Base-by-base conservation (phyloP, 169 alveolate species). In the Babesia caballi region DNA sequence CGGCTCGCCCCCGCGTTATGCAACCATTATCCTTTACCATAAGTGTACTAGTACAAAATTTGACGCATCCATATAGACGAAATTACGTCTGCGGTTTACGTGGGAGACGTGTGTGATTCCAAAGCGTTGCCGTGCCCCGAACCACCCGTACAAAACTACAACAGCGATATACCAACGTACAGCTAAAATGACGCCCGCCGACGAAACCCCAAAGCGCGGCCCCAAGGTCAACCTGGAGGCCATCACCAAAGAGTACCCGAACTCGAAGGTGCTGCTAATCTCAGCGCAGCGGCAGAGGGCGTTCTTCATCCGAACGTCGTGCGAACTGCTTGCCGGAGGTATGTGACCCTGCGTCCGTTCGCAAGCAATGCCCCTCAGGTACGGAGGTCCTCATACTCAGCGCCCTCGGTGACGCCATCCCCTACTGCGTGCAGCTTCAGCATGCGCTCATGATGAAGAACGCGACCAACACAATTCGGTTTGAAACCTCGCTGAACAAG, bases 351-450 rank as follows among this genome's bases (percentile, higher is more conserved):
- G 38, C 21, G 2, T 35, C 19, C 4, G 1, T 2, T 17, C 1
- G 56, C 38, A 1, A 25, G 5, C 35, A 42, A 1, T 8, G 8
- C 4, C 15, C 60, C 28, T 0, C 23, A 67, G 78, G 93, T 4
- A 90, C 94, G n/a, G 89, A 87, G 46, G 85, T 77, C 23, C 76
- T 90, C 36, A 82, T 90, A 19, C 84, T 90, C 21, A 84, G 94
- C 59, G 94, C 93, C 32, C 66, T 90, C 52, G 94, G 94, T 9
- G 94, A 90, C 51, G 94, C 94, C 27, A 87, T 90, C 51, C 92
- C 93, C 5, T 80, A 89, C 30, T 82, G 92, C 56, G 83, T 86
- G 21, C 92, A 86, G 49, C 77, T 86, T 28, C 92, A 86, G 50
- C 74, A 81, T 30, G 77, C 89, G 14, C 84, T 86, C 30, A 78